Evolutionary conservation across 345 rosid species (phyloP), one percentile per base, ranked within the genome.

Genomic region (Pistacia integerrima): DNA sequence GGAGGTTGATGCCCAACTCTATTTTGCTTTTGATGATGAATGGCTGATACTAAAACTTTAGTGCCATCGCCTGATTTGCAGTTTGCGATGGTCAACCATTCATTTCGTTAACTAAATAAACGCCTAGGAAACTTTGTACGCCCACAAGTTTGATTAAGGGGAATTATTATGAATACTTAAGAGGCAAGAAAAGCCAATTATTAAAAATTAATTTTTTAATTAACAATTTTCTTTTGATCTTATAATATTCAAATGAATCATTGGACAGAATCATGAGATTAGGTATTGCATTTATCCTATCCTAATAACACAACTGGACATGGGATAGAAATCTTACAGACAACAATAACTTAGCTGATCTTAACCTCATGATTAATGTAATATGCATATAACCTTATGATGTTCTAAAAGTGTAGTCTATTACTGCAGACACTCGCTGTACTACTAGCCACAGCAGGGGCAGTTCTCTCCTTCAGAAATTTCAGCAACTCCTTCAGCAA

Each of bases 401-500:
- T 25, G 11, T 46, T 38, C 49, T 18, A 18, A 61, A 33, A 16
- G 13, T 51, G 30, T 25, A 59, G 7, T 6, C 35, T 17, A 11
- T 8, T 13, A 14, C 44, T 61, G 67, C 92, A 94, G 98, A 81
- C 81, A 73, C 61, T 92, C 51, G 84, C 93, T 13, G 87, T 86
- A 66, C 76, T 91, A 79, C 80, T 94, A 38, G 84, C 85, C 44
- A 90, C 97, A 72, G 85, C 88, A 71, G 98, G 91, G 81, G 97
- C 97, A 35, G 69, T 87, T 61, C 80, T 92, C 84, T 94, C 98
- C 3, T 73, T 94, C 70, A 91, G 86, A 81, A 90, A 92, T 82
- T 87, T 94, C 79, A 86, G 78, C 77, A 94, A 94, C 73, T 79
- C 90, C 51, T 94, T 94, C 83, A 79, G 84, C 77, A 94, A 94